Conservation (phyloP, 2,329 filamentous ascomycete species). For the Ophioceras dolichostomum region DNA sequence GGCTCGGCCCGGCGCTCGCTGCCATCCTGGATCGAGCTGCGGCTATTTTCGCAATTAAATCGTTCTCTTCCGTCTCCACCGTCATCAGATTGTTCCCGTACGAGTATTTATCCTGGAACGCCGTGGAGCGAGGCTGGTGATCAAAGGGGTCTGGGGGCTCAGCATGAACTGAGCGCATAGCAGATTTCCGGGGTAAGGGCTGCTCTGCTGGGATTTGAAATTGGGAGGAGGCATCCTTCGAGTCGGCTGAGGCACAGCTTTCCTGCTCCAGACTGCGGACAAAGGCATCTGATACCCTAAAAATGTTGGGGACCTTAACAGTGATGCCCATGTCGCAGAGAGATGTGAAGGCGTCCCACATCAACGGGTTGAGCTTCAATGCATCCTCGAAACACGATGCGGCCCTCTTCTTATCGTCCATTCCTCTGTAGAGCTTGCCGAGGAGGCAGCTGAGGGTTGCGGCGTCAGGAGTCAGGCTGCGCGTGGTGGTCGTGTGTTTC, state of each 20-base stretch:
- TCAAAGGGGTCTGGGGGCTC: constrained; percentile 39
- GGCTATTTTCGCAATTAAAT: constrained; percentile 43
- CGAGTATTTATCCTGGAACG: constrained; percentile 24
- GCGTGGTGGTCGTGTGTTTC: constrained; percentile 65
- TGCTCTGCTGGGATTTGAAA: too few relatives aligned
- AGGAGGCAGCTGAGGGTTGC: constrained; percentile 73
- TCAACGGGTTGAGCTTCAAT: constrained; percentile 82
- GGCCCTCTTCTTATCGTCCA: constrained; percentile 74
- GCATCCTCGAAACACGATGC: constrained; percentile 80
- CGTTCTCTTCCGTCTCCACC: constrained; percentile 32
- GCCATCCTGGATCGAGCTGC: constrained; percentile 35
- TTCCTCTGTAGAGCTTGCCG: constrained; percentile 74
- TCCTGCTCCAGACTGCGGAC: constrained; percentile 33
- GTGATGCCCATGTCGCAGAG: constrained; percentile 80
- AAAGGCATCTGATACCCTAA: constrained; percentile 53
- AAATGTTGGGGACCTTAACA: constrained; percentile 75
- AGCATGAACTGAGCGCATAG: constrained; percentile 22
- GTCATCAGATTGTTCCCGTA: constrained; percentile 27
- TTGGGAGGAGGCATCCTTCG: too few relatives aligned
- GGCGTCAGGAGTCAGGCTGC: constrained; percentile 69
- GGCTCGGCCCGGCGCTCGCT: constrained; percentile 22
- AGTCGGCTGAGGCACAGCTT: constrained; percentile 16
- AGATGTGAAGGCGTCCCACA: constrained; percentile 92
- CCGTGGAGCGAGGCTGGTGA: constrained; percentile 24
- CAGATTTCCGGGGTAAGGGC: constrained; percentile 26